Evolutionary conservation across 805 yeast species (phyloP), one percentile per base, ranked within the genome.

Genomic region (Tetrapisispora iriomotensis): DNA sequence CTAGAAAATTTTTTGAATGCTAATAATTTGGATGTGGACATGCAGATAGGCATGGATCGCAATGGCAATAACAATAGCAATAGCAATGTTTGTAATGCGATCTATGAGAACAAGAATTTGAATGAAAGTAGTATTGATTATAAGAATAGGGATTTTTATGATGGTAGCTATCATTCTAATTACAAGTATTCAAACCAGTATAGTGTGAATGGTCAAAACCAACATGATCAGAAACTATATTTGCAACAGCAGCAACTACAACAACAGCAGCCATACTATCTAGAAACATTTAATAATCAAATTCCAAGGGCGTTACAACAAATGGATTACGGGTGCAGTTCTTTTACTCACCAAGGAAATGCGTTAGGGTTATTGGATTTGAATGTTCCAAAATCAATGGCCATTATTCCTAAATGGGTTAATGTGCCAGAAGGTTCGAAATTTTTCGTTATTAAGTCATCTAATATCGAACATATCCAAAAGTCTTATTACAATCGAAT

Each of bases 391-490:
- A 22, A 23, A 33, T 33, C 36, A 23, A 33, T 33, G 36, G 51
- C 51, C 6, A 51, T 51, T 24, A 43, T 53, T 8, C 57, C 57
- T 6, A 49, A 47, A 13, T 51, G 53, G 53, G 44, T 53, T 6
- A 46, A 50, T 20, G 50, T 62, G 1, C 66, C 67, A 7, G 49
- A 45, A 2, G 53, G 50, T 7, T 61, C 68, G 3, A 53, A 53
- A 26, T 64, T 64, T 46, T 77, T 74, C 47, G 74, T 77, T 17
- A 75, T 77, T 41, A 77, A 77, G 49, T 75, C 81, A 0, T 70
- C 61, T 50, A 68, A 62, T 35, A 59, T 68, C 20, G 54, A 60
- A 13, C 77, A 77, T 47, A 70, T 77, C 10, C 61, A 60, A 38
- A 65, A 75, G 8, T 71, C 80, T 3, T 70, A 68, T 43, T 44